Base-by-base conservation (phyloP, 257 asterid genomes). In the Verbascum thapsus region DNA sequence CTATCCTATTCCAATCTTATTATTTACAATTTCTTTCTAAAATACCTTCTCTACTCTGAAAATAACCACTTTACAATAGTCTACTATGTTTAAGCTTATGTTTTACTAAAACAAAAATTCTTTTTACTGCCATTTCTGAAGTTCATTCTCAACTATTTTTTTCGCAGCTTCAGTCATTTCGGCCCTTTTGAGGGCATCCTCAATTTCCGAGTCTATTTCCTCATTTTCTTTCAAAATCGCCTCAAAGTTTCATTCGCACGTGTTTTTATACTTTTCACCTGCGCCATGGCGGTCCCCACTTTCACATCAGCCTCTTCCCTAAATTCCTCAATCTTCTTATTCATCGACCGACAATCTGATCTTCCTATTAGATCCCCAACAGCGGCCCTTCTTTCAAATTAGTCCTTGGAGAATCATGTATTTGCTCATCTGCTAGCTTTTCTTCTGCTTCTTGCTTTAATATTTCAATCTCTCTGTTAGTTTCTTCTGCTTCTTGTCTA, bases 141-240 rank as follows among this genome's bases (percentile, higher is more conserved):
- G 77, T 40, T 87, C 90, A 1, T 68, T 76, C 59, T 80, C 92
- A 23, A 82, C 74, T 3, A 72, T 73, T 53, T 53, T 66, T 51
- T 72, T 80, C 0, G 78, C 92, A 0, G 81, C 90, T 64, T 82
- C 86, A 0, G 84, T 89, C 83, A 74, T 79, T 68, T 80, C 92
- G 8, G 92, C 81, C 22, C 68, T 74, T 81, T 82, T 84, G 18
- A 71, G 0, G 4, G 86, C 78, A 26, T 84, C 86, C 48, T 78
- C 80, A 0, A 64, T 87, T 67, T 84, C 90, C 12, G 70, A 56
- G 44, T 74, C 67, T 49, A 76, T 35, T 10, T 74, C 80, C 58
- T 72, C 81, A 2, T 7, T 70, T 59, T 84, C 88, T 35, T 73
- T 71, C 71, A 61, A 47, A 20, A 76, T 53, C 40, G n/a, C 69